phyloP scores from a whole-genome alignment of 345 rosid species.

The Citrus medica region DNA sequence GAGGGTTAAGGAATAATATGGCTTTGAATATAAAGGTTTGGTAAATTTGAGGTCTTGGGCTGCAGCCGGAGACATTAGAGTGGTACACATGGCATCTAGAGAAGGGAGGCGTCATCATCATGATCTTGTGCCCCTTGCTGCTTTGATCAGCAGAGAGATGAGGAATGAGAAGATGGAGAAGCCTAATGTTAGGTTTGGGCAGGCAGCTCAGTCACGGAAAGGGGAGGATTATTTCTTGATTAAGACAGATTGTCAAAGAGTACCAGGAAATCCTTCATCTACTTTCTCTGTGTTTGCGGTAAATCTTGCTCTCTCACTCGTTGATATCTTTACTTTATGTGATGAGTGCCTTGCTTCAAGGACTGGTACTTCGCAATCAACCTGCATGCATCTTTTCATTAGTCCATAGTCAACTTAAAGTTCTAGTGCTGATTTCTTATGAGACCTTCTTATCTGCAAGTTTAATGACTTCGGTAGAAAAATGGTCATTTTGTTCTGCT shows the following conservation, averaged over 20 bases:
- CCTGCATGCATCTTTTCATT: neutral
- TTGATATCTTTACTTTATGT: neutral
- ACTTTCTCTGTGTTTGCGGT: conserved; percentile 80
- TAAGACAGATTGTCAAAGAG: conserved; percentile 61
- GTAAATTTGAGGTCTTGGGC: conserved; percentile 18
- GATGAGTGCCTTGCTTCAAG: neutral
- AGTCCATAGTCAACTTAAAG: neutral
- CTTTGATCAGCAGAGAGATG: conserved; percentile 63
- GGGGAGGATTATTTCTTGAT: conserved; percentile 84
- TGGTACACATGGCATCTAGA: conserved; percentile 52
- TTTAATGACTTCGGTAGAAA: neutral
- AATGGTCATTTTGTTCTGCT: neutral
- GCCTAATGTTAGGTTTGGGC: conserved; percentile 62
- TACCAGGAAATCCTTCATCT: conserved; percentile 62
- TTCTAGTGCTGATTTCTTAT: neutral
- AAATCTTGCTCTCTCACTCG: conserved; percentile 6
- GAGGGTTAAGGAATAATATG: conserved; percentile 11
- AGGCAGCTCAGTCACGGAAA: conserved; percentile 81
- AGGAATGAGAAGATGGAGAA: conserved; percentile 76
- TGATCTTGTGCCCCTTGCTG: conserved; percentile 78
- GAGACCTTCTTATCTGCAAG: neutral
- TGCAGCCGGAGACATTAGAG: conserved; percentile 8
- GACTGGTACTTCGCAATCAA: neutral
- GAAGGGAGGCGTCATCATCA: conserved; percentile 52
- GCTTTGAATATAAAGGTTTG: conserved; percentile 19